Evolutionary conservation across 257 asterid species (phyloP), one percentile per base, ranked within the genome.

Genomic region (Gentiana macrophylla): DNA sequence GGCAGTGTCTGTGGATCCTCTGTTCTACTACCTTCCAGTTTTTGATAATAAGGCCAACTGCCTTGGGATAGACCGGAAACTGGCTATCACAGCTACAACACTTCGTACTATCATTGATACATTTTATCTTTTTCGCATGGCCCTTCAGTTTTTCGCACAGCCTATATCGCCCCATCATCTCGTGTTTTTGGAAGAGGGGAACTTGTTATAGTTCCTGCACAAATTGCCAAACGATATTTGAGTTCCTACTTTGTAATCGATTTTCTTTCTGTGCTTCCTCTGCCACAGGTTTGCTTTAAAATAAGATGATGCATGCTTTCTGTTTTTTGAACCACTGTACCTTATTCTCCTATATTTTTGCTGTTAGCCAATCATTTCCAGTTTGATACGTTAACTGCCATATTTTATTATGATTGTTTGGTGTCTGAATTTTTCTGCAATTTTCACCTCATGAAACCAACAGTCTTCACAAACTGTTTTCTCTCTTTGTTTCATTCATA

Each of bases 141-240:
- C 69, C 66, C 91, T 92, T 70, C 94, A 88, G 73, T 92, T 92
- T 92, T 92, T 67, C 90, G 97, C 59, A 92, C 99, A 44, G 99
- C 99, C 62, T 92, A 77, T 70, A 83, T 92, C 56, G 97, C 99
- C 37, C 99, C 99, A n/a, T 88, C 97, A 49, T 92, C 99, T 60
- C 83, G 99, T 67, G 99, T 92, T 59, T 92, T 92, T 80, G 99
- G 99, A 55, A 74, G 97, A 60, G 99, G 97, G 56, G 99, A 92
- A 84, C 99, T 92, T 68, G 99, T 92, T 11, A 88, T 92, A 62
- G 94, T 88, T 80, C 90, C 91, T 60, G 88, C 76, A 47, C 78
- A 88, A 77, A 92, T 92, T 61, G 99, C 97, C 38, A 88, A 92
- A 70, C 77, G 97, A 73, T 92, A 92, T 82, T 56, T 92, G 91